Percentiles rank a stretch among this genome's conserved stretches.
phyloP scores from a whole-genome alignment of 495 filamentous ascomycete species.

The Podospora bellae-mahoneyi region DNA sequence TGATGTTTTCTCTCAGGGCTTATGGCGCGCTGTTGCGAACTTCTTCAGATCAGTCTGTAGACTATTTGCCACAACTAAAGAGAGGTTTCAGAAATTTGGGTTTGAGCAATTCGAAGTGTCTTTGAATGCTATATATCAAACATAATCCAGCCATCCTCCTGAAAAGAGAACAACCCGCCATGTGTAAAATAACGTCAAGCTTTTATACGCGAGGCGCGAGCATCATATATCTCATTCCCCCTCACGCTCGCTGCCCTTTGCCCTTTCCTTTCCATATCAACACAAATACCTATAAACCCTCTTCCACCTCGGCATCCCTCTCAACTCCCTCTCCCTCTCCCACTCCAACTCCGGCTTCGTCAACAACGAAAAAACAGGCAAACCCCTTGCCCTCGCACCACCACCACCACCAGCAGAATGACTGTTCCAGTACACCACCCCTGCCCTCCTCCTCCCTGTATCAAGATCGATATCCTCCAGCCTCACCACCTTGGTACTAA shows the following conservation, averaged over 20 bases:
- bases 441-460: conserved; percentile 58
- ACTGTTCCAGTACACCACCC: neutral
- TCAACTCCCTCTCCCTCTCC: conserved; percentile 60
- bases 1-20: neutral
- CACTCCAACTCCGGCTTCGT: conserved; percentile 50
- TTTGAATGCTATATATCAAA: too few species aligned
- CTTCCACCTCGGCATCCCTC: conserved; percentile 82
- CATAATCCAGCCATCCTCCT: too few species aligned
- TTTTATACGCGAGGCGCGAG: too few species aligned
- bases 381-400: conserved; percentile 10
- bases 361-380: conserved; percentile 58
- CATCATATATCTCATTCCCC: too few species aligned
- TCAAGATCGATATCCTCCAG: conserved; percentile 74
- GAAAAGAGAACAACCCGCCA: too few species aligned
- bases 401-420: too few species aligned
- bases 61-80: too few species aligned
- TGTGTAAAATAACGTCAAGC: too few species aligned
- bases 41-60: neutral
- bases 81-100: too few species aligned
- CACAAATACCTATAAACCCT: conserved; percentile 59
- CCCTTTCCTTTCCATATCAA: conserved; percentile 22
- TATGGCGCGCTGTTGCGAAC: neutral
- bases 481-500: conserved; percentile 63
- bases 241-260: too few species aligned
- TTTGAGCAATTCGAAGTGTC: too few species aligned